These are phyloP conservation scores for Santalum album DNA, from an alignment of 164 flowering plant genomes.

Conservation along the genomic window DNA sequence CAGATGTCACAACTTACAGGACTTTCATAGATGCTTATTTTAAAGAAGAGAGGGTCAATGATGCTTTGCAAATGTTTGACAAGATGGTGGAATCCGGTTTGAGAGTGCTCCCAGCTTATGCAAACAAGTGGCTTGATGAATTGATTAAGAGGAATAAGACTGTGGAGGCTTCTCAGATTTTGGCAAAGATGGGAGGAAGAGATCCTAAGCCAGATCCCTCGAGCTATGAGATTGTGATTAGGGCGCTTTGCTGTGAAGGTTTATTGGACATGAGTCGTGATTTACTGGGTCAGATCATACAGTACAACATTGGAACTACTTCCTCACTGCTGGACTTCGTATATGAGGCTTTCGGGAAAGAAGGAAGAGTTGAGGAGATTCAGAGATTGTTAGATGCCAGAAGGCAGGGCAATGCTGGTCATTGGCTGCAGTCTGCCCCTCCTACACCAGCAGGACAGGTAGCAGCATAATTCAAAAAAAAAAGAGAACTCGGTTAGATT, in stretches of 20 bases:
- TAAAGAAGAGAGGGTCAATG: slow-evolving; percentile 42
- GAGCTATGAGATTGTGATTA: slow-evolving; percentile 51
- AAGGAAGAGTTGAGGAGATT: slow-evolving; percentile 42
- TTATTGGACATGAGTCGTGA: slow-evolving; percentile 24
- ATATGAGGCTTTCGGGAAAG: slow-evolving; percentile 37
- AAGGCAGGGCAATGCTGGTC: slow-evolving; percentile 13
- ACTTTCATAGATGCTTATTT: slow-evolving; percentile 54
- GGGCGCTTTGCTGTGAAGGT: slow-evolving; percentile 37
- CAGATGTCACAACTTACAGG: slow-evolving; percentile 43
- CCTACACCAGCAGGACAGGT: slow-evolving; percentile 13
- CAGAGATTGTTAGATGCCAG: slow-evolving; percentile 31
- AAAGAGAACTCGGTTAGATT: background rate
- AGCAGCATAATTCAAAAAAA: slow-evolving; percentile 2
- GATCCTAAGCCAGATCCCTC: slow-evolving; percentile 61
- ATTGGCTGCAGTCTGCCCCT: slow-evolving; percentile 1
- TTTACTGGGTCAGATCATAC: slow-evolving; percentile 45
- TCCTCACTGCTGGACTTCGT: slow-evolving; percentile 32
- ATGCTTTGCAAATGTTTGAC: slow-evolving; percentile 37
- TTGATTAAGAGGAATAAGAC: slow-evolving; percentile 39
- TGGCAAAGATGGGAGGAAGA: slow-evolving; percentile 50
- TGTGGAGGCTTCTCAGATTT: slow-evolving; percentile 39
- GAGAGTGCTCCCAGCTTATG: slow-evolving; percentile 43
- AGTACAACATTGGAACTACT: slow-evolving; percentile 32
- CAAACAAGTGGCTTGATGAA: slow-evolving; percentile 43
- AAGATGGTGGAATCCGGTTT: slow-evolving; percentile 55